Evolutionary conservation across 176 grass and related monocot species (phyloP).

Genomic region (Oryza longistaminata): DNA sequence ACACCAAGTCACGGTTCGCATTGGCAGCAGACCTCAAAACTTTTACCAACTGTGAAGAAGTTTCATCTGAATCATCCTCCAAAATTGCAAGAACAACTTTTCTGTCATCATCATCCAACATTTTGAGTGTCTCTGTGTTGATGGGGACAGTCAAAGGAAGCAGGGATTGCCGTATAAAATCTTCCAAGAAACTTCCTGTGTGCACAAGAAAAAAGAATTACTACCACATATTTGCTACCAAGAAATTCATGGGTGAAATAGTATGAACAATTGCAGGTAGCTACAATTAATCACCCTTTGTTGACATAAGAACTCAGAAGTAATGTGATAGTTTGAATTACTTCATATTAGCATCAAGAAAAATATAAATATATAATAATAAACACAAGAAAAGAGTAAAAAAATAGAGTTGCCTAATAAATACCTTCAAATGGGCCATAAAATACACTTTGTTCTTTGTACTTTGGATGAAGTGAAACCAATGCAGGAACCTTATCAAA

Average conservation of each 20-base stretch:
- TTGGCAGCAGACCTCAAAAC: conserved; percentile 84
- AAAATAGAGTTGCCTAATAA: neutral
- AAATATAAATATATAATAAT: neutral
- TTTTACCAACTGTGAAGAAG: conserved; percentile 67
- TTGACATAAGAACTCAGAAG: neutral
- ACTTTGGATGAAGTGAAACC: conserved; percentile 77
- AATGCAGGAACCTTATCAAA: conserved; percentile 82
- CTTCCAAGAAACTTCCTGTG: conserved; percentile 88
- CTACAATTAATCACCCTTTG: neutral
- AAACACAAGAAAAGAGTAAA: conserved; percentile 9
- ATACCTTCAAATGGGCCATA: conserved; percentile 97
- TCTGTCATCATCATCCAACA: conserved; percentile 76
- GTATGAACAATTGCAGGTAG: neutral
- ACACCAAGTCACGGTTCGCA: conserved; percentile 91
- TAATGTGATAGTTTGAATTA: neutral
- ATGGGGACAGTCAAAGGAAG: conserved; percentile 89
- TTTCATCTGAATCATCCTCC: conserved; percentile 76
- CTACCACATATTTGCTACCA: neutral
- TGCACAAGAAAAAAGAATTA: conserved; percentile 3
- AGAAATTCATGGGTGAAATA: neutral
- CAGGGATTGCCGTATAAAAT: conserved; percentile 81
- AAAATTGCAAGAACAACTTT: conserved; percentile 90
- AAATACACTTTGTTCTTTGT: conserved; percentile 80
- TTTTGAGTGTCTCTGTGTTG: conserved; percentile 83
- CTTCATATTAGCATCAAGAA: neutral